These are phyloP conservation scores for Chernovozyma sophiae-reginae DNA, from an alignment of 1,139 yeast genomes.

Conservation along the genomic window DNA sequence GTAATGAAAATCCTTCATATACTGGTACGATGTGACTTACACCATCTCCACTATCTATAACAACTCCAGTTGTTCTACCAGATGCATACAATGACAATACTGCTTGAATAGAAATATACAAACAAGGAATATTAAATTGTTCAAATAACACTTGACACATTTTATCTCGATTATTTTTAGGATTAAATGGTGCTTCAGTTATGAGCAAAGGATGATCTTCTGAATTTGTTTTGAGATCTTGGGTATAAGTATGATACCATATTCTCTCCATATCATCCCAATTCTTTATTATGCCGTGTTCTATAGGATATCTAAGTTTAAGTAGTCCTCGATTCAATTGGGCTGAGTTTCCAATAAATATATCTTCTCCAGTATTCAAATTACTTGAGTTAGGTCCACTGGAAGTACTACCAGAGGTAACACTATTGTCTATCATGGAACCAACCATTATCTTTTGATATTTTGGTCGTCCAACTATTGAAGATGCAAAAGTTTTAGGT, in stretches of 20 bases:
- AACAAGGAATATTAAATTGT: slow-evolving; percentile 79
- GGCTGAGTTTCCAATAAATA: slow-evolving; percentile 72
- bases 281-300: slow-evolving; percentile 75
- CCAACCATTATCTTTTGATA: slow-evolving; percentile 86
- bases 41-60: slow-evolving; percentile 89
- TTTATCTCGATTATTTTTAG: slow-evolving; percentile 61
- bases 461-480: slow-evolving; percentile 75
- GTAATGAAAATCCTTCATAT: slow-evolving; percentile 79
- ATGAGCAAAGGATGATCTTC: slow-evolving; percentile 62
- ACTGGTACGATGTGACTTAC: slow-evolving; percentile 87
- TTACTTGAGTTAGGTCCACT: slow-evolving; percentile 2
- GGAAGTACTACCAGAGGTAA: slow-evolving; percentile 22
- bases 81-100: slow-evolving; percentile 82
- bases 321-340: slow-evolving; percentile 74
- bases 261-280: slow-evolving; percentile 85
- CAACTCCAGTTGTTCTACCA: slow-evolving; percentile 89
- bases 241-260: slow-evolving; percentile 63
- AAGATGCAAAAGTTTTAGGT: slow-evolving; percentile 55
- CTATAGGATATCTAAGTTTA: slow-evolving; percentile 65
- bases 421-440: slow-evolving; percentile 43
- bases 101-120: slow-evolving; percentile 81
- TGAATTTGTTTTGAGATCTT: slow-evolving; percentile 50
- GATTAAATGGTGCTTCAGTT: slow-evolving; percentile 89
- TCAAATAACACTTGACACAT: slow-evolving; percentile 82
- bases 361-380: slow-evolving; percentile 17